Conservation (phyloP, 441 rosid genomes). For the Erysimum cheiri region DNA sequence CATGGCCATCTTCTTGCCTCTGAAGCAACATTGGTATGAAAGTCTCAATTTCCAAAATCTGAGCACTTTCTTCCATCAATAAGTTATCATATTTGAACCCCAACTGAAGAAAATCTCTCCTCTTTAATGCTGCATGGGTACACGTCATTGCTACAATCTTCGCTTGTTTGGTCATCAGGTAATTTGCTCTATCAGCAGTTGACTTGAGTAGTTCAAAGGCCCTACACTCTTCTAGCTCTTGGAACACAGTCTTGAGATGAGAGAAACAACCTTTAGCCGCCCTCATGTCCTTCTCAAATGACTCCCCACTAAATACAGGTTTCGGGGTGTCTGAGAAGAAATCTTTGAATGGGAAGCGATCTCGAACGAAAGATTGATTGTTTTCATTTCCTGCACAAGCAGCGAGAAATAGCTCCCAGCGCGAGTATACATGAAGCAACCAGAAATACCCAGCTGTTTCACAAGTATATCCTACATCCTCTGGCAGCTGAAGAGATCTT, state of each 20-base stretch:
- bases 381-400: constrained; percentile 85
- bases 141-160: constrained; percentile 99
- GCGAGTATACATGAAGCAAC: constrained; percentile 96
- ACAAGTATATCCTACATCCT: constrained; percentile 99
- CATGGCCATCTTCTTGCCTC: constrained; percentile 98
- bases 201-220: constrained; percentile 99
- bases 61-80: constrained; percentile 99
- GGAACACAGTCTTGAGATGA: constrained; percentile 93
- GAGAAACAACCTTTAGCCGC: constrained; percentile 94
- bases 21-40: constrained; percentile 99
- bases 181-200: constrained; percentile 99
- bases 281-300: constrained; percentile 95
- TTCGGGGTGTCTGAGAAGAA: constrained; percentile 87
- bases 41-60: constrained; percentile 96
- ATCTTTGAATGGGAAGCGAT: constrained; percentile 90
- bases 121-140: constrained; percentile 97
- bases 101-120: constrained; percentile 96
- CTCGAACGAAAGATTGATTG: constrained; percentile 76
- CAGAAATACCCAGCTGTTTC: constrained; percentile 99
- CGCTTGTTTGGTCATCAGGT: constrained; percentile 98
- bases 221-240: constrained; percentile 99
- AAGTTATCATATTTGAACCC: constrained; percentile 99
- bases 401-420: constrained; percentile 96
- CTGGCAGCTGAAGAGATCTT: constrained; percentile 93
- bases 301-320: constrained; percentile 80